A percentile compares a stretch with the other conserved stretches of the same genome.
Conservation (phyloP, 306 rosid species). For the Begonia peltatifolia region DNA sequence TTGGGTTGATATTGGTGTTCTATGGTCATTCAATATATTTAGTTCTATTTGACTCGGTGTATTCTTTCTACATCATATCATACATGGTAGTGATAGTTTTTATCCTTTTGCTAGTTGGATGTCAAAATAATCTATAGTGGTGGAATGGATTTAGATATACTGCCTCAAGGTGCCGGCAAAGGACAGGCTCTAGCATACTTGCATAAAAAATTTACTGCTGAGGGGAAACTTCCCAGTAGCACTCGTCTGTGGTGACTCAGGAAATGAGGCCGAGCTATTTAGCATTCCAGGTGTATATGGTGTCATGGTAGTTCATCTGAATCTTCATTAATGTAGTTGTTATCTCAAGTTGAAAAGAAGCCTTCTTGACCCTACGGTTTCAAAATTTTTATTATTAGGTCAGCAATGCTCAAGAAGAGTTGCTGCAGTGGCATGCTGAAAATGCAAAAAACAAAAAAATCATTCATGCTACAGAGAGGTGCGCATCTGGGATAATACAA, state of each 20-base stretch:
- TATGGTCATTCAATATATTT: neutral
- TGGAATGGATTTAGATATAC: slow-evolving; percentile 86
- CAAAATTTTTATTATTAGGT: slow-evolving; percentile 28
- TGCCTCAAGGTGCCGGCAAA: slow-evolving; percentile 93
- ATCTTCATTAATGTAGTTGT: slow-evolving; percentile 5
- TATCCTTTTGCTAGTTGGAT: slow-evolving; percentile 57
- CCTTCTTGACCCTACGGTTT: neutral
- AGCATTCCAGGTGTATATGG: slow-evolving; percentile 82
- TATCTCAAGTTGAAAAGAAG: no score
- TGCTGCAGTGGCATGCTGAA: slow-evolving; percentile 77
- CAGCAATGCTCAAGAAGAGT: slow-evolving; percentile 94
- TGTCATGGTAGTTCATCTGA: slow-evolving; percentile 59
- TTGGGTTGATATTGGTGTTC: neutral
- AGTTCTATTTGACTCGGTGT: slow-evolving; percentile 2
- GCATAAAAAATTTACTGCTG: slow-evolving; percentile 54
- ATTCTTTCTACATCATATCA: slow-evolving; percentile 2
- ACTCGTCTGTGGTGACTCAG: slow-evolving; percentile 98
- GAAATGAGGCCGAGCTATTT: slow-evolving; percentile 95
- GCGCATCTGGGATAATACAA: slow-evolving; percentile 91
- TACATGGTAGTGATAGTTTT: slow-evolving; percentile 9
- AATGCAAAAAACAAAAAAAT: slow-evolving; percentile 77
- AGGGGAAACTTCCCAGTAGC: slow-evolving; percentile 51
- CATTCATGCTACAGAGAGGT: slow-evolving; percentile 85
- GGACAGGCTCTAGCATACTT: slow-evolving; percentile 98
- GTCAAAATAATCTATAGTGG: slow-evolving; percentile 95